Conservation (phyloP, 2,329 filamentous ascomycete species). For the Xylaria sp. region DNA sequence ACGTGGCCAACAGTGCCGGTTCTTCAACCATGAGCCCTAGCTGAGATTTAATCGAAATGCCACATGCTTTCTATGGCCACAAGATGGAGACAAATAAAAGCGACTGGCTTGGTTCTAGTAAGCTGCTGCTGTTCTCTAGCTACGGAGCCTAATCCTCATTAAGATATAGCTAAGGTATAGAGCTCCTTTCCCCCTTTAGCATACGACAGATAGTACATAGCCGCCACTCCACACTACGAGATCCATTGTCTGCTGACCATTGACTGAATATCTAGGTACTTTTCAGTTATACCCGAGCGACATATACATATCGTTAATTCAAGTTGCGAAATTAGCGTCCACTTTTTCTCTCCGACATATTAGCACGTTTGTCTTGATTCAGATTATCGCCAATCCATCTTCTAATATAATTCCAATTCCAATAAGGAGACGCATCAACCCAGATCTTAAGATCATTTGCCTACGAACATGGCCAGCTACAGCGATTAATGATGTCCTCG, state of each 20-base stretch:
- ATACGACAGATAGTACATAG: not conserved
- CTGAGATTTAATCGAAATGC: not conserved
- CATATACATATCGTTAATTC: no score
- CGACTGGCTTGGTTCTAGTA: not conserved
- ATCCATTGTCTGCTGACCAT: not conserved
- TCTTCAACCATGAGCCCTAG: not conserved
- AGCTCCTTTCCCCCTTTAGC: not conserved
- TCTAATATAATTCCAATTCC: no score
- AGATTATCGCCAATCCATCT: no score
- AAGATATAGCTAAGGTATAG: not conserved
- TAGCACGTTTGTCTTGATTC: no score
- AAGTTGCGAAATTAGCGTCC: no score
- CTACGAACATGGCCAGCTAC: no score
- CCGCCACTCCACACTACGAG: not conserved
- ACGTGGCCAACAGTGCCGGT: not conserved
- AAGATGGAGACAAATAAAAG: not conserved
- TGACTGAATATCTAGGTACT: not conserved
- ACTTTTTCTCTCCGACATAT: no score
- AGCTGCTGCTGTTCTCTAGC: not conserved
- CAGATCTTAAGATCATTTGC: no score
- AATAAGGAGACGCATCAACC: no score
- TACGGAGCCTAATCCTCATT: not conserved
- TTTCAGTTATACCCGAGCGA: not conserved
- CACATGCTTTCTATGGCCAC: not conserved
- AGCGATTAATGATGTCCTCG: no score